A percentile compares a stretch with the other conserved stretches of the same genome.
phyloP scores from a whole-genome alignment of 106 monocot species.

The Alisma plantagoaquatica region DNA sequence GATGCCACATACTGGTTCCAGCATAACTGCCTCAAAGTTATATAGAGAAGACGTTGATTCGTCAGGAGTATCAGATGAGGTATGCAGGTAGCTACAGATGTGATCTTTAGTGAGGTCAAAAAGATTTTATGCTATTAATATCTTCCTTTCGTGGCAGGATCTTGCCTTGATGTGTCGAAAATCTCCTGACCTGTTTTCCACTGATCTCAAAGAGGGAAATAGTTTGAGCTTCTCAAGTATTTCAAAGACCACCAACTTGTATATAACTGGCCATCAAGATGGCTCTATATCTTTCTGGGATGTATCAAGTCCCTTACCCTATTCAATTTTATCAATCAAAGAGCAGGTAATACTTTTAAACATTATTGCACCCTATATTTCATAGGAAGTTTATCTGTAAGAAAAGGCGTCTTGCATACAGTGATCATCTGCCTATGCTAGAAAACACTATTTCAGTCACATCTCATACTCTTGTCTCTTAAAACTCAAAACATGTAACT shows the following conservation, averaged over 20 bases:
- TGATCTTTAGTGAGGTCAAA: no score
- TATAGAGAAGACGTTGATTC: constrained; percentile 18
- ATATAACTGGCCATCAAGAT: constrained; percentile 77
- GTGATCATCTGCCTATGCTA: no score
- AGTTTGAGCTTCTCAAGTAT: constrained; percentile 26
- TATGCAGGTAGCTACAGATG: no score
- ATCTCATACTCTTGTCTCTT: neutral
- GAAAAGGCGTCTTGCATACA: no score
- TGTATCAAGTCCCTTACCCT: constrained; percentile 58
- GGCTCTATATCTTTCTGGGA: constrained; percentile 84
- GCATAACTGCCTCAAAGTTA: constrained; percentile 42
- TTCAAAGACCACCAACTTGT: constrained; percentile 43
- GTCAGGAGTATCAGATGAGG: constrained; percentile 36
- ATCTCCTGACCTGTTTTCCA: no score
- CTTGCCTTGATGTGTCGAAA: no score
- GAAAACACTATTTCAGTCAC: no score
- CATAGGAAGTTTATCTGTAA: neutral
- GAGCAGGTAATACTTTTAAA: constrained; percentile 27
- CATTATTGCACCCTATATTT: neutral
- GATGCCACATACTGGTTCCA: constrained; percentile 45
- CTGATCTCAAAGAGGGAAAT: no score
- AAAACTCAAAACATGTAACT: neutral
- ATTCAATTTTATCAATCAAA: constrained; percentile 45
- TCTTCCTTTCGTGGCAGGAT: no score
- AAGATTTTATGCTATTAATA: no score